Evolutionary conservation across 345 rosid species (phyloP).

Genomic region (Aurinia saxatilis): DNA sequence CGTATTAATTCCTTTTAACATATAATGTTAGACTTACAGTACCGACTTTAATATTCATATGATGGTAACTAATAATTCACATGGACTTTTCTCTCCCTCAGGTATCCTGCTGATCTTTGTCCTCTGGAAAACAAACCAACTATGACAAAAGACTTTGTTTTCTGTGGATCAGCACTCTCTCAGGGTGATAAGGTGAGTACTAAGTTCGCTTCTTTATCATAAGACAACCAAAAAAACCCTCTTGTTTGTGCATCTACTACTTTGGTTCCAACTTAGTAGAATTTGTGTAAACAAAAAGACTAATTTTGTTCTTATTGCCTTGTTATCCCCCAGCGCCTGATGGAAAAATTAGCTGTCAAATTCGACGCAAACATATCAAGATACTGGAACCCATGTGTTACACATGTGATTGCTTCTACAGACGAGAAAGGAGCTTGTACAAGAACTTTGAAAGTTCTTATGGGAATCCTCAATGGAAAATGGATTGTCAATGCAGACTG

Average conservation of each 20-base stretch:
- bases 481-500: conserved; percentile 76
- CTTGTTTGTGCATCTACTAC: not conserved
- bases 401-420: conserved; percentile 82
- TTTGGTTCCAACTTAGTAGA: not conserved
- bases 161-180: conserved; percentile 89
- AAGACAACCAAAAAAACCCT: not conserved
- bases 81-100: conserved; percentile 23
- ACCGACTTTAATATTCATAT: not conserved
- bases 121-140: conserved; percentile 17
- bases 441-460: conserved; percentile 77
- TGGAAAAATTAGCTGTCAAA: conserved; percentile 49
- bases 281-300: not conserved
- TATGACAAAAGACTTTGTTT: conserved; percentile 40
- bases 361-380: conserved; percentile 54
- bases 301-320: not conserved
- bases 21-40: not conserved
- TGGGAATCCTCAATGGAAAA: conserved; percentile 72
- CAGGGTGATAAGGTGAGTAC: conserved; percentile 66
- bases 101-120: conserved; percentile 30
- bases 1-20: not conserved
- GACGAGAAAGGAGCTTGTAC: conserved; percentile 64
- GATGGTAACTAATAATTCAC: not conserved
- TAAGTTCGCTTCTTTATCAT: not conserved
- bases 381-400: conserved; percentile 68
- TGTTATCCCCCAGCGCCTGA: conserved; percentile 35